Evolutionary conservation across 768 basidiomycete species (phyloP).

Genomic region (Boletus vinaceobasis): DNA sequence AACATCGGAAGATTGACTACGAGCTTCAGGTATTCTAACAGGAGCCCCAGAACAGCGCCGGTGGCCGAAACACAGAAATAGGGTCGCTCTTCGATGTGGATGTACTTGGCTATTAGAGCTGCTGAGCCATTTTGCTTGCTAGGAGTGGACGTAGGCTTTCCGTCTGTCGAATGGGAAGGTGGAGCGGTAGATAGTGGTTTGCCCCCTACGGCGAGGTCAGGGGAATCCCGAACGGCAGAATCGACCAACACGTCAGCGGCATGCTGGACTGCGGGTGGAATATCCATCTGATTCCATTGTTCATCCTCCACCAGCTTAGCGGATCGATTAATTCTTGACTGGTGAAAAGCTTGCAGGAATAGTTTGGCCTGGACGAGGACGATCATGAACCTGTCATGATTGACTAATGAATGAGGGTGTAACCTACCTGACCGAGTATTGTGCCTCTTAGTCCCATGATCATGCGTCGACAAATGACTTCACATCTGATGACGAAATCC

Average conservation of each 20-base stretch:
- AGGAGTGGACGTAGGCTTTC: conserved; percentile 12
- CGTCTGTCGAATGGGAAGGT: conserved; percentile 7
- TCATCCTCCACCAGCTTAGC: conserved; percentile 96
- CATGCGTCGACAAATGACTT: conserved; percentile 84
- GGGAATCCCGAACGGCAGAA: conserved; percentile 78
- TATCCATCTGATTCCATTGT: conserved; percentile 80
- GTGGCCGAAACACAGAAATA: conserved; percentile 90
- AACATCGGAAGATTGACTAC: conserved; percentile 85
- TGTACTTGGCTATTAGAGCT: conserved; percentile 47
- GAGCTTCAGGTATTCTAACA: conserved; percentile 84
- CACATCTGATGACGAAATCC: conserved; percentile 86
- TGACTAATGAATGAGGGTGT: not conserved
- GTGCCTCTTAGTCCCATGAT: conserved; percentile 89
- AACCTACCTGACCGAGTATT: conserved; percentile 71
- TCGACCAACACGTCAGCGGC: conserved; percentile 73
- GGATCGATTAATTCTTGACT: conserved; percentile 68
- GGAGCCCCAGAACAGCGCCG: conserved; percentile 61
- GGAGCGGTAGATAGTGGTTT: not conserved
- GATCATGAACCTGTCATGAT: not conserved
- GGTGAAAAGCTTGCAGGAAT: conserved; percentile 86
- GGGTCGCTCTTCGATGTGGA: conserved; percentile 76
- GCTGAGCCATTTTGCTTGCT: conserved; percentile 21
- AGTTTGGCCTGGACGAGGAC: conserved; percentile 61
- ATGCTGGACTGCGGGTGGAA: conserved; percentile 62
- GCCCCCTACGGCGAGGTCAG: conserved; percentile 51